Evolutionary conservation across 371 early-diverging fungal genomes (phyloP), one percentile per base, ranked within the genome.

Genomic region (Rhizomucor pusillus): DNA sequence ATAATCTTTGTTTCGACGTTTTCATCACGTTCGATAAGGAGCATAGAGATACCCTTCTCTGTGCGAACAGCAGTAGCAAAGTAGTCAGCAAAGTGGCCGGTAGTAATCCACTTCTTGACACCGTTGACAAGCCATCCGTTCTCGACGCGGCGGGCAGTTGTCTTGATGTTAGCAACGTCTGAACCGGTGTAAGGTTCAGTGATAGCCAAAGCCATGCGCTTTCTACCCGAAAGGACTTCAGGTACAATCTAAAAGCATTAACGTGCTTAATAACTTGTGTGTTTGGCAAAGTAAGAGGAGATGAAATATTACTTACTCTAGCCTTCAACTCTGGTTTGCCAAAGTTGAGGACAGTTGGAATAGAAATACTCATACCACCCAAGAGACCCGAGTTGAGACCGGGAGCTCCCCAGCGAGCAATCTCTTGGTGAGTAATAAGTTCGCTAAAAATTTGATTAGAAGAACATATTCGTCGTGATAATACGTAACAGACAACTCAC

Each of bases 21-120:
- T 66, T 82, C 60, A 67, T 52, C 46, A 39, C 81, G 69, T 57
- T 86, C 87, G 37, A 88, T 69, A 47, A 89, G 69, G 9, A 89
- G 59, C 55, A 89, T 69, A 10, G 85, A 79, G 40, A 89, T 72
- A 29, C 89, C 89, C 52, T 69, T 71, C 11, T 84, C 85, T 3
- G 87, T 88, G 10, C 58, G 68, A 29, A 77, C 73, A 50, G 87
- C 88, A 18, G 77, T 77, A 16, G 84, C 81, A 58, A 89, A 89
- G 68, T 80, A 89, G 62, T 86, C 85, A 19, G 65, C 69, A 33
- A 49, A 64, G 33, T 50, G 46, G 25, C 67, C 94, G 65, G 90
- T 90, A 53, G 86, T 86, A 59, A 74, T 75, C 80, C 88, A 87
- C 76, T 90, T 90, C 71, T 92, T 92, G 59, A 86, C 88, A 35